A percentile compares a stretch with the other conserved stretches of the same genome.
phyloP scores from a whole-genome alignment of 2,329 filamentous ascomycete genomes.

The Magnaporthales sp. region DNA sequence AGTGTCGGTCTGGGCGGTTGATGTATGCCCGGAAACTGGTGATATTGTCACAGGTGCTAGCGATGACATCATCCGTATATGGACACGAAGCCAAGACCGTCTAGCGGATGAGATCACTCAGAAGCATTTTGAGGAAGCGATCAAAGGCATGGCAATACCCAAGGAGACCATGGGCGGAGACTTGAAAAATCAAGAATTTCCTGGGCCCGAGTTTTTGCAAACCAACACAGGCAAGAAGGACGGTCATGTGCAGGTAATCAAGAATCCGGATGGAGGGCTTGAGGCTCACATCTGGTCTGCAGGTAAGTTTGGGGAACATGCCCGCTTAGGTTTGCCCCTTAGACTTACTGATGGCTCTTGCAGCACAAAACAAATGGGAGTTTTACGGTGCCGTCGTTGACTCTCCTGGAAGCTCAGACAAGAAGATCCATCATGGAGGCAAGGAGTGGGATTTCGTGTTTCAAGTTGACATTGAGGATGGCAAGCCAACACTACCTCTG shows the following conservation, averaged over 20 bases:
- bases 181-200: slow-evolving; percentile 87
- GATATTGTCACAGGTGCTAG: slow-evolving; percentile 94
- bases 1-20: slow-evolving; percentile 91
- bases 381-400: slow-evolving; percentile 93
- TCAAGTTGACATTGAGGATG: slow-evolving; percentile 92
- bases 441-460: slow-evolving; percentile 95
- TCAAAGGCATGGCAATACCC: slow-evolving; percentile 78
- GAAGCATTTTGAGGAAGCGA: slow-evolving; percentile 69
- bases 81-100: slow-evolving; percentile 63
- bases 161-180: slow-evolving; percentile 67
- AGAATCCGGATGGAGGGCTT: slow-evolving; percentile 69
- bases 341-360: neutral
- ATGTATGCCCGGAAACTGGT: slow-evolving; percentile 71
- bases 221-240: slow-evolving; percentile 87
- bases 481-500: slow-evolving; percentile 85
- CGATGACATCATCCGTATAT: slow-evolving; percentile 77
- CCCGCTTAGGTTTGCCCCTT: neutral
- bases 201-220: slow-evolving; percentile 77
- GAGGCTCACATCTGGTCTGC: slow-evolving; percentile 86
- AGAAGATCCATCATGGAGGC: slow-evolving; percentile 68
- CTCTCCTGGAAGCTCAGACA: slow-evolving; percentile 71
- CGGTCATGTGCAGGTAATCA: slow-evolving; percentile 89
- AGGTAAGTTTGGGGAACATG: slow-evolving; percentile 21
- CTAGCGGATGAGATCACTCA: slow-evolving; percentile 61
- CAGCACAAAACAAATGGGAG: slow-evolving; percentile 64